These are phyloP conservation scores for Pestalotiopsis sp. DNA, from an alignment of 2,329 filamentous ascomycete genomes.

Conservation along the genomic window DNA sequence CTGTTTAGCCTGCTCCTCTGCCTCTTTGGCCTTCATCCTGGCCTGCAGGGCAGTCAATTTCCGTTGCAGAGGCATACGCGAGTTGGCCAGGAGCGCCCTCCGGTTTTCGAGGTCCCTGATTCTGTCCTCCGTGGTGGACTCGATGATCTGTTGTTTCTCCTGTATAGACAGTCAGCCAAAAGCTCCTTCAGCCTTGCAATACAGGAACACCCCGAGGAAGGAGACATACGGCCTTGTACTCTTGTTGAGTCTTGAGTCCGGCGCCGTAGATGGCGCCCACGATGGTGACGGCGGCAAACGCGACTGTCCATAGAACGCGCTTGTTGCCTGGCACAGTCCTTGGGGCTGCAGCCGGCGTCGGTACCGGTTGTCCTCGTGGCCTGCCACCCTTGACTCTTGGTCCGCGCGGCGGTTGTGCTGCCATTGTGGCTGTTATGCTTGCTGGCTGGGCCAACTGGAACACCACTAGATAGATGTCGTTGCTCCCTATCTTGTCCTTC, in stretches of 20 bases:
- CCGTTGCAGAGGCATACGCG: constrained; percentile 42
- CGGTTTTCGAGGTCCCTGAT: constrained; percentile 48
- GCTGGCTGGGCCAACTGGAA: too few relatives aligned
- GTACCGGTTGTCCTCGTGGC: neutral
- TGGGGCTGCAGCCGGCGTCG: neutral
- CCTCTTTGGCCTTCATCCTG: constrained; percentile 41
- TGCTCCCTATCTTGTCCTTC: neutral
- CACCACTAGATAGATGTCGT: neutral
- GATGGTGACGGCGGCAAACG: constrained; percentile 48
- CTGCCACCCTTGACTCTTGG: constrained; percentile 5
- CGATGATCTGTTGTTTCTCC: constrained; percentile 39
- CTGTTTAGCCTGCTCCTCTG: constrained; percentile 19
- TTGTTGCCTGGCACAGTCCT: constrained; percentile 21
- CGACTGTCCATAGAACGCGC: constrained; percentile 39
- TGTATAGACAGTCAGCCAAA: constrained; percentile 15
- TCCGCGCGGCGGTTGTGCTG: constrained; percentile 12
- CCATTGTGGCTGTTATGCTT: constrained; percentile 4
- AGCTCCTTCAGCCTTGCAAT: neutral
- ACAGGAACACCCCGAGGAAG: neutral
- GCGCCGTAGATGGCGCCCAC: constrained; percentile 53
- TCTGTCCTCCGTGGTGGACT: constrained; percentile 45
- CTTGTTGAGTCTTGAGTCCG: constrained; percentile 50
- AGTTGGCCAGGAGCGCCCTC: constrained; percentile 39
- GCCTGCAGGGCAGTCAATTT: constrained; percentile 45
- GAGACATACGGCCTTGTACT: constrained; percentile 44